These are phyloP conservation scores for Kuraishia floccosa DNA, from an alignment of 805 yeast genomes.

Conservation along the genomic window DNA sequence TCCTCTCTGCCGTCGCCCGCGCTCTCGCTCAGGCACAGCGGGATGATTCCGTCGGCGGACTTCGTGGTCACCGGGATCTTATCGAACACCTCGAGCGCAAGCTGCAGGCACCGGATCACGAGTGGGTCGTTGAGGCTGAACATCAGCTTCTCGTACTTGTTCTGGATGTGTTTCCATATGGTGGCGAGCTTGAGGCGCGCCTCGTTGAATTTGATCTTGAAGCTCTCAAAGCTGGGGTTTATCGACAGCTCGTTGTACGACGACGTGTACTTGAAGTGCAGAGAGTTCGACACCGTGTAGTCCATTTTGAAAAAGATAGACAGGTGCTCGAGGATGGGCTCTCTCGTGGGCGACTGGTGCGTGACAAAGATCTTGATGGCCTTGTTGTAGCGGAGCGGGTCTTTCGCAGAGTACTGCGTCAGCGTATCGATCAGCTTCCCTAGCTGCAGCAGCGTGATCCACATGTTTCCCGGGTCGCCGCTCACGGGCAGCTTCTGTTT, in stretches of 20 bases:
- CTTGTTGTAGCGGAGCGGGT: constrained; percentile 14
- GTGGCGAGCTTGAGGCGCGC: constrained; percentile 50
- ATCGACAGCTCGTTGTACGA: constrained; percentile 59
- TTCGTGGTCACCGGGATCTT: constrained; percentile 40
- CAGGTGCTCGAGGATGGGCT: constrained; percentile 57
- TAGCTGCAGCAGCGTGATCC: constrained; percentile 64
- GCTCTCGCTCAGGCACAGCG: constrained; percentile 10
- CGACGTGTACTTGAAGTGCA: constrained; percentile 61
- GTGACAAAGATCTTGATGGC: constrained; percentile 53
- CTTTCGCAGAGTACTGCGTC: constrained; percentile 23
- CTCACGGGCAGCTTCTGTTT: constrained; percentile 38
- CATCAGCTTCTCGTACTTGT: constrained; percentile 31
- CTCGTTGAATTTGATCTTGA: constrained; percentile 49
- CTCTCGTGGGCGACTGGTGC: constrained; percentile 63
- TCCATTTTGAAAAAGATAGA: constrained; percentile 60
- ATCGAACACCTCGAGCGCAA: constrained; percentile 53
- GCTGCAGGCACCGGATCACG: constrained; percentile 33
- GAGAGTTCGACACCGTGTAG: constrained; percentile 60
- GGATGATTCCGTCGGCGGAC: constrained; percentile 19
- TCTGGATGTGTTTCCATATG: constrained; percentile 49
- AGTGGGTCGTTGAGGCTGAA: constrained; percentile 27
- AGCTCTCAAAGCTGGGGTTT: constrained; percentile 52
- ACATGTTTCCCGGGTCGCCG: constrained; percentile 55
- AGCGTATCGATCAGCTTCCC: constrained; percentile 49
- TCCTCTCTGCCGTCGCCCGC: constrained; percentile 2